Evolutionary conservation across 2,329 filamentous ascomycete genomes (phyloP).

Genomic region (Colletotrichum gloeosporioides): DNA sequence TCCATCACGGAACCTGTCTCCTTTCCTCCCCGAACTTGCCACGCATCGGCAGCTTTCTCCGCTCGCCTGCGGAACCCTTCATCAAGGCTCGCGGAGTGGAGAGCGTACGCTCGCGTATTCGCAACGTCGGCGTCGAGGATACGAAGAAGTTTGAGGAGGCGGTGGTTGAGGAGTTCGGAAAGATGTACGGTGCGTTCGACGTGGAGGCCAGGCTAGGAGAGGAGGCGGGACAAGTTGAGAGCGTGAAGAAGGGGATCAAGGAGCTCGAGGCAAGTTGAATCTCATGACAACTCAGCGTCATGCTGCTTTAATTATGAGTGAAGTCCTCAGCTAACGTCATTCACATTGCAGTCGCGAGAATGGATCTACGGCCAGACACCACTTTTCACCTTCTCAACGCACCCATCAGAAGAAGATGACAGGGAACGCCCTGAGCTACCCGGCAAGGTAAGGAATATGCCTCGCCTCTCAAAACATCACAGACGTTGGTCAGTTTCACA

Average conservation of each 20-base stretch:
- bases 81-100: constrained; percentile 87
- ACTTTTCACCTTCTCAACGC: constrained; percentile 74
- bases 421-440: constrained; percentile 58
- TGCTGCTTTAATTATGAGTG: not conserved
- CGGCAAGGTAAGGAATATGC: constrained; percentile 41
- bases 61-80: constrained; percentile 77
- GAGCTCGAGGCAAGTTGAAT: constrained; percentile 61
- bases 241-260: constrained; percentile 64
- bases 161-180: constrained; percentile 69
- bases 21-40: constrained; percentile 77
- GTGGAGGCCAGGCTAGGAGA: constrained; percentile 49
- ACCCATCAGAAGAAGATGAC: constrained; percentile 63
- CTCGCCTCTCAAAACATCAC: not conserved
- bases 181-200: constrained; percentile 64
- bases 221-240: constrained; percentile 47
- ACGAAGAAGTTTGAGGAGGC: constrained; percentile 51
- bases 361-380: constrained; percentile 91
- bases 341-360: constrained; percentile 54
- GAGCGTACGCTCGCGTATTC: constrained; percentile 85
- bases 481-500: not conserved
- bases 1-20: constrained; percentile 94
- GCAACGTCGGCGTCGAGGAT: constrained; percentile 70
- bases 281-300: constrained; percentile 23
- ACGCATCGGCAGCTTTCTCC: constrained; percentile 72
- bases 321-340: not conserved